phyloP scores from a whole-genome alignment of 2,329 filamentous ascomycete species.

The Apiospora hydei region DNA sequence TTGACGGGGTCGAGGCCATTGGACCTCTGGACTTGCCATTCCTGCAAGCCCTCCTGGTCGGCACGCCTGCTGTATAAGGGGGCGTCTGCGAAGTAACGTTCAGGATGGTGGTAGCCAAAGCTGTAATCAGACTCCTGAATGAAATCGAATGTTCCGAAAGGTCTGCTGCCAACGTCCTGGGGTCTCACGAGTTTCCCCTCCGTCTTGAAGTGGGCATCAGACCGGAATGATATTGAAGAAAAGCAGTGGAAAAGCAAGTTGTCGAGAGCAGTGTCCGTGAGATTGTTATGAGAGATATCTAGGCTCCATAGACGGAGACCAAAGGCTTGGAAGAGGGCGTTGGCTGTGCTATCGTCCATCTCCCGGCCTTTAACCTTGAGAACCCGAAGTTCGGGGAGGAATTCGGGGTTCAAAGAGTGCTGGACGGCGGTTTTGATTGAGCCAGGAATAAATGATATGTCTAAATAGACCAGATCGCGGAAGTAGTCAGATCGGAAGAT shows the following conservation, averaged over 20 bases:
- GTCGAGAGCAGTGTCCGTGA: conserved; percentile 55
- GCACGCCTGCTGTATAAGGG: conserved; percentile 48
- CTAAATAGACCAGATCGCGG: conserved; percentile 56
- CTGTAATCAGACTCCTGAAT: conserved; percentile 58
- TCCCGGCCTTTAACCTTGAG: conserved; percentile 58
- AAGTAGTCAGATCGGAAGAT: conserved; percentile 50
- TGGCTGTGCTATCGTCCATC: conserved; percentile 50
- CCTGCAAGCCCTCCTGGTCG: conserved; percentile 34
- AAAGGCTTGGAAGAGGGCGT: conserved; percentile 45
- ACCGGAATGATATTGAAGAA: conserved; percentile 42
- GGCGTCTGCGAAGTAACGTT: conserved; percentile 57
- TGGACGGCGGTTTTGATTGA: conserved; percentile 49
- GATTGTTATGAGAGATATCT: conserved; percentile 59
- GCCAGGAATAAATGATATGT: conserved; percentile 58
- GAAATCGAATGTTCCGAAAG: conserved; percentile 51
- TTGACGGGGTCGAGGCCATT: conserved; percentile 43
- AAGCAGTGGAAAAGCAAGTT: conserved; percentile 44
- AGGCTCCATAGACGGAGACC: conserved; percentile 61
- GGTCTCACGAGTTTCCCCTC: conserved; percentile 53
- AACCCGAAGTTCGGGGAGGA: conserved; percentile 57
- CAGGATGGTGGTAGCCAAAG: conserved; percentile 51
- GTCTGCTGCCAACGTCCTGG: conserved; percentile 39
- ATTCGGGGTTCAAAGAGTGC: conserved; percentile 40
- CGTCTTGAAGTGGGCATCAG: conserved; percentile 47
- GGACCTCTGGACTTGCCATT: conserved; percentile 43